Conservation (phyloP, 495 filamentous ascomycete genomes). For the Cladorrhinum samala region DNA sequence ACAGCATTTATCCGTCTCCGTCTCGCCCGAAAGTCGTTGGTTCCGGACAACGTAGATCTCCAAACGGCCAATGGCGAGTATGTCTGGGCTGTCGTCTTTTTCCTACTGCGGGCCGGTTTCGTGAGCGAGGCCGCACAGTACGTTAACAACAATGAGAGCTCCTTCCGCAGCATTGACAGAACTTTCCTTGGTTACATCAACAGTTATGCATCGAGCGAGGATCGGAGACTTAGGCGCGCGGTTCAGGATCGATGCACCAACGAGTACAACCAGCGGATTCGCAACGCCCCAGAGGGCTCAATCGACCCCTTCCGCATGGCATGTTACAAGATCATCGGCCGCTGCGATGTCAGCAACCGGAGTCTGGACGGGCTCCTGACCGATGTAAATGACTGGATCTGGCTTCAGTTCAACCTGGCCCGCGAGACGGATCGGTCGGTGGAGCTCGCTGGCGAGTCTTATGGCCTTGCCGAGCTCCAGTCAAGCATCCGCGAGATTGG, state of each 20-base stretch:
- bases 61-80: constrained; percentile 73
- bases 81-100: constrained; percentile 92
- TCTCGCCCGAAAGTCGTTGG: constrained; percentile 68
- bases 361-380: constrained; percentile 74
- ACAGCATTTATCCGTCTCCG: constrained; percentile 83
- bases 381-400: constrained; percentile 90
- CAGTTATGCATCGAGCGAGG: constrained; percentile 62
- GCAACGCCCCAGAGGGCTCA: constrained; percentile 77
- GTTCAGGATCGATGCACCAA: constrained; percentile 79
- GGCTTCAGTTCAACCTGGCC: constrained; percentile 90
- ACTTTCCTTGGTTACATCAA: constrained; percentile 87
- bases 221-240: constrained; percentile 66
- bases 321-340: constrained; percentile 95
- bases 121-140: constrained; percentile 79
- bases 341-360: constrained; percentile 78
- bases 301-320: constrained; percentile 95
- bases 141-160: constrained; percentile 61
- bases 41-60: constrained; percentile 63
- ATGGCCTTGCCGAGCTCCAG: constrained; percentile 81
- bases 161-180: constrained; percentile 84
- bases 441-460: constrained; percentile 80
- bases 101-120: constrained; percentile 80
- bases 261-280: constrained; percentile 77
- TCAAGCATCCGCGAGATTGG: constrained; percentile 82
- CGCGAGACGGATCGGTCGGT: constrained; percentile 77